A percentile compares a stretch with the other conserved stretches of the same genome.
phyloP scores from a whole-genome alignment of 805 yeast species.

The Jamesozyma spencerorum region DNA sequence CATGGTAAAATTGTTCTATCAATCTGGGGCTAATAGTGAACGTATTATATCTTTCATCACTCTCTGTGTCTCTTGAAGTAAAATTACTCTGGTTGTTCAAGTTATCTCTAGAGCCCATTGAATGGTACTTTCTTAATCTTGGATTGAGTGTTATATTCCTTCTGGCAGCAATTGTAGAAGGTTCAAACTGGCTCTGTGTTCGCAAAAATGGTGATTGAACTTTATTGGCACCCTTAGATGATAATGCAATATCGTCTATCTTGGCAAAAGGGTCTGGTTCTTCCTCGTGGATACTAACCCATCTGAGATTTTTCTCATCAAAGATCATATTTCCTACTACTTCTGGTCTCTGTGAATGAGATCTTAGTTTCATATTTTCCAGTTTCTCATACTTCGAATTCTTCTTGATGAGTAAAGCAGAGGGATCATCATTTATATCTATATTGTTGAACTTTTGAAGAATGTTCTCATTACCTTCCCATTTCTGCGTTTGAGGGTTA shows the following conservation, averaged over 20 bases:
- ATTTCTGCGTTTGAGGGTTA: conserved; percentile 23
- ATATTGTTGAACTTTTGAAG: conserved; percentile 19
- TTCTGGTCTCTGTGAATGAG: conserved; percentile 12
- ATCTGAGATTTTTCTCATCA: conserved; percentile 27
- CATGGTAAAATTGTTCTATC: conserved; percentile 26
- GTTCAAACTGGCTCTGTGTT: conserved; percentile 17
- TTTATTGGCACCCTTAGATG: conserved; percentile 1
- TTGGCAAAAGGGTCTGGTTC: conserved; percentile 26
- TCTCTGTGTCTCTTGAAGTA: not conserved
- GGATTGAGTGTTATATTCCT: conserved; percentile 1
- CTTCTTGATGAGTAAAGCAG: conserved; percentile 18
- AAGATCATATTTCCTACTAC: conserved; percentile 29
- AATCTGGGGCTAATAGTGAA: conserved; percentile 15
- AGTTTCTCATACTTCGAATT: conserved; percentile 3
- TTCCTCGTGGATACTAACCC: conserved; percentile 26
- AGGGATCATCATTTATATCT: conserved; percentile 16
- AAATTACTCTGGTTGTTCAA: not conserved
- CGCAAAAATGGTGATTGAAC: conserved; percentile 15
- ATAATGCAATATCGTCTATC: conserved; percentile 17
- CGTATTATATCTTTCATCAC: conserved; percentile 5
- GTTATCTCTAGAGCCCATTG: conserved; percentile 8
- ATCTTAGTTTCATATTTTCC: conserved; percentile 6
- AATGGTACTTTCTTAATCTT: conserved; percentile 12
- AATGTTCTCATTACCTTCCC: conserved; percentile 27
- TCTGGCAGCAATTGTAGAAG: not conserved